Evolutionary conservation across 2,329 filamentous ascomycete species (phyloP).

Genomic region (Verticillium klebahnii): DNA sequence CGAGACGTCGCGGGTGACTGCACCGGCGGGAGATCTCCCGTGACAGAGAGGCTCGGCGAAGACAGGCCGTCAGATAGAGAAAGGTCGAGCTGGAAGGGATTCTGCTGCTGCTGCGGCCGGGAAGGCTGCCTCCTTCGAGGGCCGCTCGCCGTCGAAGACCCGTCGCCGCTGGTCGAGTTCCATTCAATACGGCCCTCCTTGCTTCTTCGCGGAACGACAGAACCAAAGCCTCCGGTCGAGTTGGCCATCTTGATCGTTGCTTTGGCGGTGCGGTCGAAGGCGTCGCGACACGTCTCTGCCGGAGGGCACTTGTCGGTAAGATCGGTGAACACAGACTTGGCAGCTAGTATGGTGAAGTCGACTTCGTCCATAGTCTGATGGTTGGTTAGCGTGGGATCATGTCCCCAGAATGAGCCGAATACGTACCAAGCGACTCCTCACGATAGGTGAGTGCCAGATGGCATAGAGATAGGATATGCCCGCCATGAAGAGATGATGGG

Average conservation of each 20-base stretch:
- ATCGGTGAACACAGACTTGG: conserved; percentile 87
- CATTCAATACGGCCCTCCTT: conserved; percentile 20
- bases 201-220: conserved; percentile 7
- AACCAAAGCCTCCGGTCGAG: conserved; percentile 76
- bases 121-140: conserved; percentile 14
- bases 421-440: conserved; percentile 78
- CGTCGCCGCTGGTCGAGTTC: conserved; percentile 20
- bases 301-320: conserved; percentile 93
- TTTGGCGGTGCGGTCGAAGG: conserved; percentile 91
- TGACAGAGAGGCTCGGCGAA: conserved; percentile 32
- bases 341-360: conserved; percentile 92
- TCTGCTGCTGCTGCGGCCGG: conserved; percentile 15
- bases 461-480: conserved; percentile 95
- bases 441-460: conserved; percentile 91
- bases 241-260: conserved; percentile 94
- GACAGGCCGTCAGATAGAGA: conserved; percentile 33
- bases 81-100: conserved; percentile 26
- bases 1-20: conserved; percentile 34
- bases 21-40: conserved; percentile 31
- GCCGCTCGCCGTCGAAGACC: conserved; percentile 15
- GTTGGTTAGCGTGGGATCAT: conserved; percentile 18
- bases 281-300: conserved; percentile 89
- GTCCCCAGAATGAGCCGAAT: neutral
- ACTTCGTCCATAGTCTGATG: conserved; percentile 81
- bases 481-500: conserved; percentile 96